phyloP scores from a whole-genome alignment of 495 filamentous ascomycete species.

The Bryoglossum gracile region DNA sequence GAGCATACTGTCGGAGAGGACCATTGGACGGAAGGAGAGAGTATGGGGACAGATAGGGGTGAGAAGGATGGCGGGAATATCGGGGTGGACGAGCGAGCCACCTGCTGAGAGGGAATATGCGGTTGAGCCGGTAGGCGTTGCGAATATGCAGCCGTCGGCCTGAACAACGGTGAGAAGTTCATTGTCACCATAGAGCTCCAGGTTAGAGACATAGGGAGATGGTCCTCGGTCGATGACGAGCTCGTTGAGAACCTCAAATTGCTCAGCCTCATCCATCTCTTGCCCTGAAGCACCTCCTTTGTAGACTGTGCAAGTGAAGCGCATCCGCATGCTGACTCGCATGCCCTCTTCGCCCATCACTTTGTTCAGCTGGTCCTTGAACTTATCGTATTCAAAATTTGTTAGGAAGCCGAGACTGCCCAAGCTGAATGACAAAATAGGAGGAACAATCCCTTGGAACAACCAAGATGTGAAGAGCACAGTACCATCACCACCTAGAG shows the following conservation, averaged over 20 bases:
- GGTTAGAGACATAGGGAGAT: conserved; percentile 91
- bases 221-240: conserved; percentile 95
- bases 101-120: conserved; percentile 95
- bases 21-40: conserved; percentile 93
- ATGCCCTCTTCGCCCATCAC: conserved; percentile 91
- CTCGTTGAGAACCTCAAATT: conserved; percentile 95
- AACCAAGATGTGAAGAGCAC: conserved; percentile 95
- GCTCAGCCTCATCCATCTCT: conserved; percentile 67
- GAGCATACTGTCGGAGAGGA: conserved; percentile 91
- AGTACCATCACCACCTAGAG: conserved; percentile 91
- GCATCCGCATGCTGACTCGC: conserved; percentile 92
- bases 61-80: conserved; percentile 93
- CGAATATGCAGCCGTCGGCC: conserved; percentile 95
- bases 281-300: conserved; percentile 42
- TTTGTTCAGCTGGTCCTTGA: conserved; percentile 70
- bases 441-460: conserved; percentile 92
- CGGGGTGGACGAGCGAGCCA: conserved; percentile 90
- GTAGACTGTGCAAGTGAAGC: conserved; percentile 94
- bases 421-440: conserved; percentile 82
- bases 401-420: conserved; percentile 93
- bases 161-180: conserved; percentile 89
- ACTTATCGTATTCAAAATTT: conserved; percentile 80
- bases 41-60: conserved; percentile 98
- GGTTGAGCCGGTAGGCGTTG: conserved; percentile 89
- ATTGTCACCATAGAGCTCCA: conserved; percentile 91